Evolutionary conservation across 225 moss, liverwort and hornwort species (phyloP).

Genomic region (Sphagnum contortum): DNA sequence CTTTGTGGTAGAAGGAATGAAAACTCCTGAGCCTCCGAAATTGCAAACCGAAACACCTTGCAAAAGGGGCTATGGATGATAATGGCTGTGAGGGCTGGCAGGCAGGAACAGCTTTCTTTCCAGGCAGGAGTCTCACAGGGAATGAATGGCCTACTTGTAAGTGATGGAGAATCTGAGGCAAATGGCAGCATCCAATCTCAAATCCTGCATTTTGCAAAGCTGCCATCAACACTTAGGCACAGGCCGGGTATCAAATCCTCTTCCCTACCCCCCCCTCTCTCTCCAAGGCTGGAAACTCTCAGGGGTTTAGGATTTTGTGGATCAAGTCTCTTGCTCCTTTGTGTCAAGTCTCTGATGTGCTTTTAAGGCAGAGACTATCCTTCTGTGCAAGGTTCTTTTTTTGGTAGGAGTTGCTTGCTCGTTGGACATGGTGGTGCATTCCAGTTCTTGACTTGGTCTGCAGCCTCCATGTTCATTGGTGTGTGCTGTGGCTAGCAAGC

Average conservation of each 20-base stretch:
- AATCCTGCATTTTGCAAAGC: constrained; percentile 57
- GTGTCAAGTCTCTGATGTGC: no score
- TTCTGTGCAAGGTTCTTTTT: no score
- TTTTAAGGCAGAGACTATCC: no score
- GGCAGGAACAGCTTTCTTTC: constrained; percentile 78
- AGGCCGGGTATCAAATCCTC: constrained; percentile 15
- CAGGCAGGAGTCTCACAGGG: constrained; percentile 63
- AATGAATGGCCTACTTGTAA: constrained; percentile 53
- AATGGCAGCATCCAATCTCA: constrained; percentile 63
- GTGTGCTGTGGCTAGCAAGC: constrained; percentile 6
- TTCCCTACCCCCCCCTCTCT: no score
- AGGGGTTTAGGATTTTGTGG: no score
- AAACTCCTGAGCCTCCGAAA: no score
- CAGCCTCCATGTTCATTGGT: constrained; percentile 65
- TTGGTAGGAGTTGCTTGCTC: constrained; percentile 53
- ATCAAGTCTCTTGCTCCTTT: no score
- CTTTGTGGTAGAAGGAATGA: no score
- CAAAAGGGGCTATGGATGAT: no score
- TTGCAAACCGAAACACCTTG: no score
- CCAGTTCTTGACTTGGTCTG: constrained; percentile 50
- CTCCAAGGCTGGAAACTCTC: no score
- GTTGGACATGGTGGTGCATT: constrained; percentile 22
- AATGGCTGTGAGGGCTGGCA: constrained; percentile 3
- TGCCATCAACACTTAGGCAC: constrained; percentile 50
- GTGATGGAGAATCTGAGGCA: constrained; percentile 66